A percentile compares a stretch with the other conserved stretches of the same genome.
Evolutionary conservation across 116 monocot genomes (phyloP).

Genomic region (Thalassia testudinum): DNA sequence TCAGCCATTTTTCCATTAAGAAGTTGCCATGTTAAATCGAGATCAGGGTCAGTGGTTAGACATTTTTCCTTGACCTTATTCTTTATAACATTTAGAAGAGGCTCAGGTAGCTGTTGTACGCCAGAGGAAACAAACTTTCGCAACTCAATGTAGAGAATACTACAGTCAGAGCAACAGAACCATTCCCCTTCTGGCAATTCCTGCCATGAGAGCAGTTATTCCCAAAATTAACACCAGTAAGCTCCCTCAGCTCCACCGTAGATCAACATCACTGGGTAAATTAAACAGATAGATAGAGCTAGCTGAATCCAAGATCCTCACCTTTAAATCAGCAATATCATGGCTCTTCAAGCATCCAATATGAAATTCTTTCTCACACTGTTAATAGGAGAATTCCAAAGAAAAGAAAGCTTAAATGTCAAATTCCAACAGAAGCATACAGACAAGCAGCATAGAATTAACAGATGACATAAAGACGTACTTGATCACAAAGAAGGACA

Average conservation of each 20-base stretch:
- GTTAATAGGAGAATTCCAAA: conserved; percentile 2
- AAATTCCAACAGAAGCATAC: too few relatives aligned
- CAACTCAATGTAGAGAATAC: conserved; percentile 32
- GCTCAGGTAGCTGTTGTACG: conserved; percentile 12
- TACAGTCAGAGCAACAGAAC: conserved; percentile 66
- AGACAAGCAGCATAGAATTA: not conserved
- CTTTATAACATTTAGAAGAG: conserved; percentile 24
- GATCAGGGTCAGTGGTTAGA: conserved; percentile 6
- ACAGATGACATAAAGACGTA: conserved; percentile 17
- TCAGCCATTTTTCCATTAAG: conserved; percentile 31
- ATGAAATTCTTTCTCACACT: conserved; percentile 96
- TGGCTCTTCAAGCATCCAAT: conserved; percentile 79
- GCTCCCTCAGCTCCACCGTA: not conserved
- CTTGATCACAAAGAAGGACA: conserved; percentile 88
- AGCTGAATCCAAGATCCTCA: conserved; percentile 6
- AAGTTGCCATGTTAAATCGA: conserved; percentile 49
- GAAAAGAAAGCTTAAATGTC: too few relatives aligned
- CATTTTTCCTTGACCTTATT: conserved; percentile 25
- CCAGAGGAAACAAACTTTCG: conserved; percentile 28
- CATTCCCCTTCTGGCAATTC: conserved; percentile 67
- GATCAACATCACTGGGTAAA: not conserved
- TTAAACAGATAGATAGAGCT: not conserved
- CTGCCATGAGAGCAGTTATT: conserved; percentile 15
- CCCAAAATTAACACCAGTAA: not conserved
- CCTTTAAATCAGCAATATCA: conserved; percentile 65